Percentiles rank a stretch among this genome's conserved stretches.
phyloP scores from a whole-genome alignment of 2,329 filamentous ascomycete species.

The Verticillium isaacii region DNA sequence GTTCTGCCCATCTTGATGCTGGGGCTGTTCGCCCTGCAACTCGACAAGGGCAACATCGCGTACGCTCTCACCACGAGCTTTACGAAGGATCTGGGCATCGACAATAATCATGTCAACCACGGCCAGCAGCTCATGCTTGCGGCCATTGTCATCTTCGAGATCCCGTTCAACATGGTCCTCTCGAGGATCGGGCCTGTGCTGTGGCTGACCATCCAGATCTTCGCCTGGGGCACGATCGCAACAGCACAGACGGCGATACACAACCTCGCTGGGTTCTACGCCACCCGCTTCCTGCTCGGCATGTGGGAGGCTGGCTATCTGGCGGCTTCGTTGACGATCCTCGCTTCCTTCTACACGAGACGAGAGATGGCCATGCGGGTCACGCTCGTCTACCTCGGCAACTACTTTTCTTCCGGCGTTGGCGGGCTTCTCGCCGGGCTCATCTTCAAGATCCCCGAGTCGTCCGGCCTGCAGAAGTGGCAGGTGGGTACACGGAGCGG shows the following conservation, averaged over 20 bases:
- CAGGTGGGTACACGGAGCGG: not conserved
- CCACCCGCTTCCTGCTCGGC: not conserved
- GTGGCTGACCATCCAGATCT: not conserved
- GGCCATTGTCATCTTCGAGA: conserved; percentile 5
- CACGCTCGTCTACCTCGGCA: not conserved
- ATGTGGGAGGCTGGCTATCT: not conserved
- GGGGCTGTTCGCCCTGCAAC: conserved; percentile 2
- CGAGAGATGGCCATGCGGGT: not conserved
- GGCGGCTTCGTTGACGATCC: not conserved
- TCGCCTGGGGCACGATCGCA: not conserved
- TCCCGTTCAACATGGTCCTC: conserved; percentile 2
- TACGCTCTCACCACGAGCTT: conserved; percentile 1
- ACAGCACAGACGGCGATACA: not conserved
- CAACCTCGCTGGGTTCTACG: not conserved
- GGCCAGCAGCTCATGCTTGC: conserved; percentile 1
- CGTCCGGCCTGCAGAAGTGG: not conserved
- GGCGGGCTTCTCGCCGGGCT: not conserved
- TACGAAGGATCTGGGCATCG: conserved; percentile 1
- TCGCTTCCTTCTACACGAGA: not conserved
- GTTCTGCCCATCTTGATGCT: not conserved
- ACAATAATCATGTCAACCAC: not conserved
- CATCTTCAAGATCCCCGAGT: not conserved
- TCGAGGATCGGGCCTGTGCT: not conserved
- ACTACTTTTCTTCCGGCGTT: not conserved
- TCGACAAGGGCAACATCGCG: conserved; percentile 1